Evolutionary conservation across 768 basidiomycete genomes (phyloP).

Genomic region (Boletus rubescentipes): DNA sequence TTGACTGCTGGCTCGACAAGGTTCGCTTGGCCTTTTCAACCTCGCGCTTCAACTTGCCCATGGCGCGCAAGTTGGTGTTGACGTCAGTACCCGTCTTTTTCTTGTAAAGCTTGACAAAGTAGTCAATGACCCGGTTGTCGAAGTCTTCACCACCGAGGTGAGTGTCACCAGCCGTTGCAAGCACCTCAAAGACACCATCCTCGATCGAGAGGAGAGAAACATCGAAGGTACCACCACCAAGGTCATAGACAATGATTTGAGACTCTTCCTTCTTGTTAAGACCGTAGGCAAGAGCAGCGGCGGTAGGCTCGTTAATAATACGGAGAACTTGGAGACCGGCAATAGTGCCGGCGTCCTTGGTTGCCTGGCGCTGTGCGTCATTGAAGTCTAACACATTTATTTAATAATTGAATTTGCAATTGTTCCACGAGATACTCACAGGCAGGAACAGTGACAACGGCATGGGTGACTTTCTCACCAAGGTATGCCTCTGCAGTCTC

Average conservation of each 20-base stretch:
- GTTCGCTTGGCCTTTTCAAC: slow-evolving; percentile 97
- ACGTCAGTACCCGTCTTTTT: slow-evolving; percentile 89
- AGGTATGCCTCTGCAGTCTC: slow-evolving; percentile 99
- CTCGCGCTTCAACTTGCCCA: slow-evolving; percentile 91
- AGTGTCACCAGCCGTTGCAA: slow-evolving; percentile 92
- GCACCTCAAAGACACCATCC: slow-evolving; percentile 88
- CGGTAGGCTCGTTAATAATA: slow-evolving; percentile 98
- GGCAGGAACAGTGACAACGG: slow-evolving; percentile 97
- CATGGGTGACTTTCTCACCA: slow-evolving; percentile 93
- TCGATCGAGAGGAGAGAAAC: slow-evolving; percentile 95
- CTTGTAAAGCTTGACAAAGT: slow-evolving; percentile 89
- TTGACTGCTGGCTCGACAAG: slow-evolving; percentile 84
- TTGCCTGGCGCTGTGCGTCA: slow-evolving; percentile 98
- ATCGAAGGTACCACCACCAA: slow-evolving; percentile 98
- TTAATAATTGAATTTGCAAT: neutral
- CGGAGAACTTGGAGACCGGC: slow-evolving; percentile 93
- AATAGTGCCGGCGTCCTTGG: slow-evolving; percentile 96
- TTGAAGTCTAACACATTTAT: slow-evolving; percentile 81
- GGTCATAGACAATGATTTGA: slow-evolving; percentile 97
- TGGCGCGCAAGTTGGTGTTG: slow-evolving; percentile 71
- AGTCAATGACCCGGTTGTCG: slow-evolving; percentile 89
- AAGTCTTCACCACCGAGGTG: slow-evolving; percentile 97
- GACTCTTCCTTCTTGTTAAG: slow-evolving; percentile 95
- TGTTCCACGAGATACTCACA: slow-evolving; percentile 47
- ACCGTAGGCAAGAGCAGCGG: slow-evolving; percentile 97